phyloP scores from a whole-genome alignment of 1,284 basidiomycete genomes.

The Fomitopsis palustris region DNA sequence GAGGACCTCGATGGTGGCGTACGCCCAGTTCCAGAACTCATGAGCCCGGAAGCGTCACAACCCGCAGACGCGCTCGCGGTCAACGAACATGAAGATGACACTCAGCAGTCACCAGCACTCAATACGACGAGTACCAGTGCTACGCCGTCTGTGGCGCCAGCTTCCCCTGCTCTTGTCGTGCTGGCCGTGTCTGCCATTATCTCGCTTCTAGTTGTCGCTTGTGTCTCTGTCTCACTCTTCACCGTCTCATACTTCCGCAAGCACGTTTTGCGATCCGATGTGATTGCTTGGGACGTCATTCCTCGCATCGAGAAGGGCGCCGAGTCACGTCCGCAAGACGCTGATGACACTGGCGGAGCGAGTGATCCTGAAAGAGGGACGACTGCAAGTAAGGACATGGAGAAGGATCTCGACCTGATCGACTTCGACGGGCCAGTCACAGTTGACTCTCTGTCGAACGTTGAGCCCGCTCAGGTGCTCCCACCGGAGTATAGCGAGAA shows the following conservation, averaged over 20 bases:
- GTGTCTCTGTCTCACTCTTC: conserved; percentile 33
- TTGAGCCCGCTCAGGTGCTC: neutral
- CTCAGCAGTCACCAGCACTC: neutral
- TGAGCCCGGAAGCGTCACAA: neutral
- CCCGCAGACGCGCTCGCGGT: conserved; percentile 2
- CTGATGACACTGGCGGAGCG: neutral
- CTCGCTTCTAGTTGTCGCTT: conserved; percentile 34
- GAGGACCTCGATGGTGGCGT: conserved; percentile 29
- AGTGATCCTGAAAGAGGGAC: neutral
- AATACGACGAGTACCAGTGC: neutral
- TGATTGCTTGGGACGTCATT: conserved; percentile 33
- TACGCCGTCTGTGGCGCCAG: neutral
- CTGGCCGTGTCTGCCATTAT: conserved; percentile 35
- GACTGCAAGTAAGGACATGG: neutral
- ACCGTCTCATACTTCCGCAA: conserved; percentile 30
- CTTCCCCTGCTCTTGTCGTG: conserved; percentile 24
- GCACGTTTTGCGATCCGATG: conserved; percentile 27
- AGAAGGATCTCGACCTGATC: neutral
- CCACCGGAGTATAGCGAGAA: conserved; percentile 13
- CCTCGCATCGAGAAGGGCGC: conserved; percentile 29
- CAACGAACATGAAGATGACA: conserved; percentile 10
- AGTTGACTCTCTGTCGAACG: neutral
- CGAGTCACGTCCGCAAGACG: neutral
- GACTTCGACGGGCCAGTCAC: neutral
- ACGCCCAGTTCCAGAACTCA: conserved; percentile 1